Evolutionary conservation across 1,284 basidiomycete genomes (phyloP), one percentile per base, ranked within the genome.

Genomic region (Fomitopsis palustris): DNA sequence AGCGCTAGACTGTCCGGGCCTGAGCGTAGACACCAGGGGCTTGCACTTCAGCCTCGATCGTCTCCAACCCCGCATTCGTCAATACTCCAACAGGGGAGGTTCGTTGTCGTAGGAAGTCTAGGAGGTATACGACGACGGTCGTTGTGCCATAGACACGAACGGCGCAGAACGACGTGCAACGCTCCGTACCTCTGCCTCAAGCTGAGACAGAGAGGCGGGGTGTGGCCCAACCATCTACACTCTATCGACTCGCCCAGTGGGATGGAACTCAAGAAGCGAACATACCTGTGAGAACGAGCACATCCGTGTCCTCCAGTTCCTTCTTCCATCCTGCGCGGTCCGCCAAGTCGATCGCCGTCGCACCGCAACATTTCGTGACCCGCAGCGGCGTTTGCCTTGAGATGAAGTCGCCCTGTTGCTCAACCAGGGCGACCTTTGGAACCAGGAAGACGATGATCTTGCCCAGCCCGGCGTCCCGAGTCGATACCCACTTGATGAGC

Each of bases 201-300:
- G 49, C 9, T 35, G 31, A 29, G 49, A 17, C 49, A 52, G 49
- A 35, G 16, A 52, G 6, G 49, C 49, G 49, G 31, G 35, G 49
- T 21, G 49, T 52, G 33, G 49, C 49, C 49, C 49, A 37, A 37
- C 49, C 49, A 52, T 52, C 19, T 10, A 52, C 31, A n/a, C 49
- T 52, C 21, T 51, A 4, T 19, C 17, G 21, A 27, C 25, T 51
- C 43, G 14, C 27, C 31, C 12, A 60, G 57, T 25, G 21, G 23
- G 12, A 25, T 27, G n/a, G 16, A 39, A 31, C 35, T 8, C 35
- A 37, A 52, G 31, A 4, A 14, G 21, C 8, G 23, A 8, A 55
- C 73, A 60, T 70, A 90, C 88, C 84, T 8, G 92, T 94, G 84
- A 92, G 90, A 2, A 95, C 90, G 59, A 93, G 79, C 9, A 93